phyloP scores from a whole-genome alignment of 495 filamentous ascomycete species.

The Gamarada debralockiae region DNA sequence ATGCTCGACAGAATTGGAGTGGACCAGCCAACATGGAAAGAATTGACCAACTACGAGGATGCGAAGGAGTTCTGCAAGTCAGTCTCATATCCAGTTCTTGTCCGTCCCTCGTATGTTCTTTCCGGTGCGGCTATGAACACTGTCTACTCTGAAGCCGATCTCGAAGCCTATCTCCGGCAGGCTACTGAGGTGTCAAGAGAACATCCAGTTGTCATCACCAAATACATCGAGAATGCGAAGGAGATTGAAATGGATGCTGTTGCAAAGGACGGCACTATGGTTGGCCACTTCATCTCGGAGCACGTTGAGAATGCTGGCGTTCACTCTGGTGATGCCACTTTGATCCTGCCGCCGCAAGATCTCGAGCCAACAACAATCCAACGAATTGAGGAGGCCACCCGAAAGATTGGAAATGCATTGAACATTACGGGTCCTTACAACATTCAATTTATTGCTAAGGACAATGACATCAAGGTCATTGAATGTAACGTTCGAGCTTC shows the following conservation, averaged over 20 bases:
- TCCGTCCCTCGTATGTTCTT: slow-evolving; percentile 91
- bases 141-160: slow-evolving; percentile 81
- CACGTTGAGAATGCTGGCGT: slow-evolving; percentile 96
- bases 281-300: slow-evolving; percentile 92
- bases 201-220: slow-evolving; percentile 96
- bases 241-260: slow-evolving; percentile 98
- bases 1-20: slow-evolving; percentile 95
- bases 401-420: slow-evolving; percentile 90
- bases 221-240: slow-evolving; percentile 95
- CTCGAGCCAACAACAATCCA: slow-evolving; percentile 82
- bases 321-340: slow-evolving; percentile 91
- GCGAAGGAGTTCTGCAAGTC: slow-evolving; percentile 78
- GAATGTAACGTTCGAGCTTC: slow-evolving; percentile 98
- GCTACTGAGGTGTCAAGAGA: slow-evolving; percentile 90
- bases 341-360: slow-evolving; percentile 94
- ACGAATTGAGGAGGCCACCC: slow-evolving; percentile 89
- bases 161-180: slow-evolving; percentile 83
- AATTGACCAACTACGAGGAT: slow-evolving; percentile 85
- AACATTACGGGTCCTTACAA: slow-evolving; percentile 98
- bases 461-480: slow-evolving; percentile 99
- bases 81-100: slow-evolving; percentile 89
- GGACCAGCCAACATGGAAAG: slow-evolving; percentile 97
- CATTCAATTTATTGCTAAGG: slow-evolving; percentile 99
- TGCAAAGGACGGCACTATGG: slow-evolving; percentile 73
- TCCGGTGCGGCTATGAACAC: slow-evolving; percentile 98